Evolutionary conservation across 164 flowering plant genomes (phyloP).

Genomic region (Hamamelis virginiana): DNA sequence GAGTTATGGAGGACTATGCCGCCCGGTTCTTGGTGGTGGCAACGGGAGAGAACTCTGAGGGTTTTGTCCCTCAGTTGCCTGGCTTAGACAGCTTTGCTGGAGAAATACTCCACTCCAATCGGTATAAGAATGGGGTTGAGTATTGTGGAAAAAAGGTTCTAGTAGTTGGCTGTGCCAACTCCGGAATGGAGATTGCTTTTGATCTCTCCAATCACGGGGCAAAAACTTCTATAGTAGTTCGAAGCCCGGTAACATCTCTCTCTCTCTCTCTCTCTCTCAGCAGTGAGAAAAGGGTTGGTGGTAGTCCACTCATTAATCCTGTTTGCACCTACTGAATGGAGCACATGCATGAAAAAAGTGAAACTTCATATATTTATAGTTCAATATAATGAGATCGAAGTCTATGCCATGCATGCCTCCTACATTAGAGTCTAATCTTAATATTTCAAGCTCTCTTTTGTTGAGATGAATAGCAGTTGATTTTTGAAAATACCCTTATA

Average conservation of each 20-base stretch:
- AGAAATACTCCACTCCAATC: conserved; percentile 19
- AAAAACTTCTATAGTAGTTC: conserved; percentile 42
- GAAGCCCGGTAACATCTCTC: conserved; percentile 43
- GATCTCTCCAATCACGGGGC: conserved; percentile 45
- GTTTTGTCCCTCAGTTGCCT: conserved; percentile 13
- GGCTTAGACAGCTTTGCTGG: conserved; percentile 26
- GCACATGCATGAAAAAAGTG: no score
- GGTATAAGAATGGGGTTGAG: conserved; percentile 37
- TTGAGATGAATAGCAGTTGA: no score
- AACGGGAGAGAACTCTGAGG: conserved; percentile 24
- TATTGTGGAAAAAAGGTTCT: conserved; percentile 35
- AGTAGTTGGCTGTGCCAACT: conserved; percentile 69
- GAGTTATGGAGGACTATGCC: conserved; percentile 8
- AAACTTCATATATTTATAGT: no score
- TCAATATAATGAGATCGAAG: no score
- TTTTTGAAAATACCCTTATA: no score
- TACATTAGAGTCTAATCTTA: no score
- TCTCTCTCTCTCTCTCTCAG: neutral
- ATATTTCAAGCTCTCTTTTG: no score
- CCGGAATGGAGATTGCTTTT: conserved; percentile 61
- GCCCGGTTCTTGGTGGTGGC: conserved; percentile 27
- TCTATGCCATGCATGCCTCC: no score
- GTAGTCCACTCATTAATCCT: no score
- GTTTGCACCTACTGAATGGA: no score
- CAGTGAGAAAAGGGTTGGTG: no score